A percentile compares a stretch with the other conserved stretches of the same genome.
phyloP scores from a whole-genome alignment of 176 grass and related monocot genomes.

The Musa schizocarpa region DNA sequence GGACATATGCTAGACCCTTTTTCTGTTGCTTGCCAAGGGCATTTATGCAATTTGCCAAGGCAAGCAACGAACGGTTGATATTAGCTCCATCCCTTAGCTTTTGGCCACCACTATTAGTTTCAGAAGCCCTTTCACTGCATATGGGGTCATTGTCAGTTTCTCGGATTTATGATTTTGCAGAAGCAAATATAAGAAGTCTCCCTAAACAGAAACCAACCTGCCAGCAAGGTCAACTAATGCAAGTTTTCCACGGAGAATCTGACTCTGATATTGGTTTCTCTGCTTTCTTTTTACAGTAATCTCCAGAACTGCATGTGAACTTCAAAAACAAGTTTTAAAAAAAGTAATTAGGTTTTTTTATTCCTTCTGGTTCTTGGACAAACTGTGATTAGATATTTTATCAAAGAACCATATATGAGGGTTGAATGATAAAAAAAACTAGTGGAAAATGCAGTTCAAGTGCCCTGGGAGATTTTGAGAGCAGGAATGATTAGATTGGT shows the following conservation, averaged over 20 bases:
- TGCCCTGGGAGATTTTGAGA: background rate
- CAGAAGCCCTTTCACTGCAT: slow-evolving; percentile 87
- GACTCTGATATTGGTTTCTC: slow-evolving; percentile 74
- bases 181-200: slow-evolving; percentile 5
- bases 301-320: slow-evolving; percentile 94
- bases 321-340: slow-evolving; percentile 22
- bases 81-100: slow-evolving; percentile 98
- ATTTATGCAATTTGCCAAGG: slow-evolving; percentile 97
- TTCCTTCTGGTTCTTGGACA: background rate
- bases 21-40: slow-evolving; percentile 98
- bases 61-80: slow-evolving; percentile 89
- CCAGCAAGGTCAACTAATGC: slow-evolving; percentile 99
- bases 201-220: slow-evolving; percentile 29
- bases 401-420: background rate
- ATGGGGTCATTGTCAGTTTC: slow-evolving; percentile 13
- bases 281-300: slow-evolving; percentile 93
- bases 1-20: slow-evolving; percentile 98
- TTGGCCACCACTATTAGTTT: slow-evolving; percentile 89
- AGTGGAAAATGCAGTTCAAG: background rate
- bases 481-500: background rate
- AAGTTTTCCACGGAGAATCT: slow-evolving; percentile 94
- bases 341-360: background rate
- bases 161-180: slow-evolving; percentile 1
- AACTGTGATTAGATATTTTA: background rate
- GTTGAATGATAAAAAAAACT: background rate